phyloP scores from a whole-genome alignment of 2,329 filamentous ascomycete genomes.

The Alternaria tenuissima region DNA sequence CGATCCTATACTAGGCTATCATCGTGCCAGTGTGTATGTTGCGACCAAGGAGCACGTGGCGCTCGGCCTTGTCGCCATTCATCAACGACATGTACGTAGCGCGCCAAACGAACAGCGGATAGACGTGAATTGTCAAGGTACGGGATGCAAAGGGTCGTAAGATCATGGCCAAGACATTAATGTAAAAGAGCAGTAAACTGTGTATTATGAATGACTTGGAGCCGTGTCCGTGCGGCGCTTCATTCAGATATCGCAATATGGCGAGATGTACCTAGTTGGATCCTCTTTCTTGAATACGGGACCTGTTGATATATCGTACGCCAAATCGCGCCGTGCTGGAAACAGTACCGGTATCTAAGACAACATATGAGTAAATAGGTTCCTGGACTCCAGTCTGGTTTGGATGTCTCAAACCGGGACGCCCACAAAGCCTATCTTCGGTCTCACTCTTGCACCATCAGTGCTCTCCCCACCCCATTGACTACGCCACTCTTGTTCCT shows the following conservation, averaged over 20 bases:
- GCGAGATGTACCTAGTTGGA: not conserved
- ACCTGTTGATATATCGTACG: not conserved
- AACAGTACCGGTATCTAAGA: not conserved
- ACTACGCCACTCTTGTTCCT: slow-evolving; percentile 75
- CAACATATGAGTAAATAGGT: not conserved
- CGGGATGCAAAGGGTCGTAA: not conserved
- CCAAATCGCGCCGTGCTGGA: not conserved
- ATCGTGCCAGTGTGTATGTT: too few relatives aligned
- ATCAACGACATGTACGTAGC: not conserved
- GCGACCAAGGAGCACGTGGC: not conserved
- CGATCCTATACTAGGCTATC: not conserved
- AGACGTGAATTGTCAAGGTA: not conserved
- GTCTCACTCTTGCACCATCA: slow-evolving; percentile 58
- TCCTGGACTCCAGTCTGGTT: not conserved
- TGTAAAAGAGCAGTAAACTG: not conserved
- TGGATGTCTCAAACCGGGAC: slow-evolving; percentile 54
- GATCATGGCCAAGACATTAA: not conserved
- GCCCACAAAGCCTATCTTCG: slow-evolving; percentile 59
- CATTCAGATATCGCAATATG: not conserved
- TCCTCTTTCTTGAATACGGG: not conserved
- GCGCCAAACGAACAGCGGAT: not conserved
- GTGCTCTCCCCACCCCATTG: slow-evolving; percentile 75
- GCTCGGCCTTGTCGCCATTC: not conserved
- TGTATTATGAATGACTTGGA: not conserved
- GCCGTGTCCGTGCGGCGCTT: not conserved